These are phyloP conservation scores for Violaceomyces palustris DNA, from an alignment of 1,284 basidiomycete genomes.

Conservation along the genomic window DNA sequence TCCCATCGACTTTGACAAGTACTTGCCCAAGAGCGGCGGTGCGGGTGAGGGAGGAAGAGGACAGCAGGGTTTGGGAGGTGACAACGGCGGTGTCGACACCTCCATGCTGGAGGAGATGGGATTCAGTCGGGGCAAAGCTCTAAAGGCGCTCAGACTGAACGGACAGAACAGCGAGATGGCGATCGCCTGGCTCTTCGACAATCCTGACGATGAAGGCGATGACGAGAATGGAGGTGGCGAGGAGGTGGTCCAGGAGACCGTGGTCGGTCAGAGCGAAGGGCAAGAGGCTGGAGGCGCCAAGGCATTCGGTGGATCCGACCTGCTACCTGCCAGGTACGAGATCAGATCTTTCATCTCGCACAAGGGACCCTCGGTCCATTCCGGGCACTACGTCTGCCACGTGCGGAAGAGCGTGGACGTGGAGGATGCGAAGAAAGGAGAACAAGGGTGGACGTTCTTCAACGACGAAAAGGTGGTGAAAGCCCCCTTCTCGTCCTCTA, in stretches of 20 bases:
- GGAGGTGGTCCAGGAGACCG: too few relatives aligned
- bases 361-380: constrained; percentile 69
- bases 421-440: background rate
- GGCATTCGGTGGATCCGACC: constrained; percentile 39
- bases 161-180: constrained; percentile 73
- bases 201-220: constrained; percentile 80
- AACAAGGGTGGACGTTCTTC: constrained; percentile 32
- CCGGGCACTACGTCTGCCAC: constrained; percentile 88
- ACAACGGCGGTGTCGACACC: too few relatives aligned
- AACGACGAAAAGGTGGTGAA: constrained; percentile 38
- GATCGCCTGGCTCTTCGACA: constrained; percentile 94
- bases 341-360: constrained; percentile 93
- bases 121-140: constrained; percentile 75
- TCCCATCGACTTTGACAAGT: constrained; percentile 60
- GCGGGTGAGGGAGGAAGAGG: background rate
- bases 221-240: constrained; percentile 51
- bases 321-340: constrained; percentile 70
- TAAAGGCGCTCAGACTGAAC: constrained; percentile 83
- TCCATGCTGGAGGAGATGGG: constrained; percentile 83
- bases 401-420: constrained; percentile 57
- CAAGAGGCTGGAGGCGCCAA: too few relatives aligned
- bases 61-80: too few relatives aligned
- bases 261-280: too few relatives aligned
- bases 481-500: constrained; percentile 14
- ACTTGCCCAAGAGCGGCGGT: constrained; percentile 4